Base-by-base conservation (phyloP, 805 yeast genomes). In the Yueomyces sp. region DNA sequence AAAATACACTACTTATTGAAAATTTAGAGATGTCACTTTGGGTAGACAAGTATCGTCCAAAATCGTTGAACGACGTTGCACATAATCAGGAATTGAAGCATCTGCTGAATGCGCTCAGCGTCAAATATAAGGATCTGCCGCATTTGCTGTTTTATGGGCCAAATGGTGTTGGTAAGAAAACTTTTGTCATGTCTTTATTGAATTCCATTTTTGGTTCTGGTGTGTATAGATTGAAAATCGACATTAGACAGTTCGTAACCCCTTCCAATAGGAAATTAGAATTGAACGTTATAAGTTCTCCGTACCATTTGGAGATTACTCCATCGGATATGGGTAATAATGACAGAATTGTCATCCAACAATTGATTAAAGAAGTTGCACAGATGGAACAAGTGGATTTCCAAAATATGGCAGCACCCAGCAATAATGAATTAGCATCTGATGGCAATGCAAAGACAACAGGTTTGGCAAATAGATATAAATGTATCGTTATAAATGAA, bases 291-390 rank as follows among this genome's bases (percentile, higher is more conserved):
- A 84, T 92, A n/a, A 83, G 95, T 39, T 81, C 94, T 8, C 84
- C 90, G 0, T 77, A 81, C 57, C 99, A 92, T 63, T 65, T 88
- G 49, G 99, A 92, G 59, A 84, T 92, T 54, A 92, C 97, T 2
- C 99, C 99, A 5, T 76, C 92, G 47, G 98, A 92, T 63, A 81
- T 92, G 80, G 97, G 97, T 5, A 86, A 82, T 61, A 86, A 87
- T 57, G 99, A 92, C 64, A 73, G 97, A 49, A 81, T 92, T 42
- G 96, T 92, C 32, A 87, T 92, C 51, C 97, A 92, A 59, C 96
- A 92, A 55, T 65, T 92, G 47, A 70, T 92, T 52, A 92, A 92
- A 55, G 97, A 92, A 50, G 79, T 92, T 40, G 98, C 96, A 2
- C 94, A 87, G 54, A 84, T 92, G 9, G 96, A 88, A 56, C 95